A percentile compares a stretch with the other conserved stretches of the same genome.
Conservation (phyloP, 331 rosid genomes). For the Cydonia oblonga region DNA sequence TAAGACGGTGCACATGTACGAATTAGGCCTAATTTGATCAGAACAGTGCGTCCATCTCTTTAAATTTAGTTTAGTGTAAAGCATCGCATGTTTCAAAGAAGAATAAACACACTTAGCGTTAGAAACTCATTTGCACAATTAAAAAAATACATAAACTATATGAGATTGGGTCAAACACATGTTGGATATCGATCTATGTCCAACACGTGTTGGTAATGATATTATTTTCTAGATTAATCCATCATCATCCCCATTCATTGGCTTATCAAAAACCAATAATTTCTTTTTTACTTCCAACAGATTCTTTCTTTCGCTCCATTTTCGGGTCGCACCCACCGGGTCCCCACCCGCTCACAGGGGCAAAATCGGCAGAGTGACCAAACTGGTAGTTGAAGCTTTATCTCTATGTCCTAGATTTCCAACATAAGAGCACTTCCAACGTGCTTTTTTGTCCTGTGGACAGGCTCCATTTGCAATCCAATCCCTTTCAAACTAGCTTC, state of each 20-base stretch:
- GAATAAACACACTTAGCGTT: too few species aligned
- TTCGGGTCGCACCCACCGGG: background rate
- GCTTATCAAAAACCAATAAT: background rate
- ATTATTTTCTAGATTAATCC: background rate
- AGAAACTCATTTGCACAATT: background rate
- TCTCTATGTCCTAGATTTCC: background rate
- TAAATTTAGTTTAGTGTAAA: too few species aligned
- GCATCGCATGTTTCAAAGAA: too few species aligned
- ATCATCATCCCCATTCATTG: background rate
- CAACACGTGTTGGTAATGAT: background rate
- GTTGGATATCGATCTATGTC: background rate
- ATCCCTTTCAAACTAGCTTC: too few species aligned
- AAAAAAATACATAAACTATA: background rate
- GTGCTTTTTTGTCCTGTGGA: too few species aligned
- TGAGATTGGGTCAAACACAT: background rate
- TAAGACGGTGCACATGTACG: background rate
- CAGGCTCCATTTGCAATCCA: too few species aligned
- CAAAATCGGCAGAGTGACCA: background rate
- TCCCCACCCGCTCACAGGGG: background rate
- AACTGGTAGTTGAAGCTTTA: background rate
- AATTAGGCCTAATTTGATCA: too few species aligned
- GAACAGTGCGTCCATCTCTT: too few species aligned
- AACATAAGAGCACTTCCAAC: background rate
- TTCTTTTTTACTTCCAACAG: background rate
- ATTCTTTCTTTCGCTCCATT: background rate